Percentiles rank a stretch among this genome's conserved stretches.
Evolutionary conservation across 2,329 filamentous ascomycete species (phyloP).

Genomic region (Ilyonectria sp.): DNA sequence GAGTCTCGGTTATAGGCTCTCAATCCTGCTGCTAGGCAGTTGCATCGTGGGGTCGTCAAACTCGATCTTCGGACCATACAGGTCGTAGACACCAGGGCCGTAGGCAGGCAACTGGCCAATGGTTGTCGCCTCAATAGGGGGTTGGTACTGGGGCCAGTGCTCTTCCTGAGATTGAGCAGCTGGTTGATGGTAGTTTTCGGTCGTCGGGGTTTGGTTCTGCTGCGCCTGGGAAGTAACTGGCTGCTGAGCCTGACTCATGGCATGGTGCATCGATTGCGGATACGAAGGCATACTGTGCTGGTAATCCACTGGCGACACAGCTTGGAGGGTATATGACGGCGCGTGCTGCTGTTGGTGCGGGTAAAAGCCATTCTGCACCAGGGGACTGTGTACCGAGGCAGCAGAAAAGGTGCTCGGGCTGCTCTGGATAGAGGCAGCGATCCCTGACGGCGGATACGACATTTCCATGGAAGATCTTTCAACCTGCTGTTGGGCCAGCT

Average conservation of each 20-base stretch:
- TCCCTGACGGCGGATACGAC: slow-evolving; percentile 63
- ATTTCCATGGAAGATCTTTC: slow-evolving; percentile 65
- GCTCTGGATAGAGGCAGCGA: slow-evolving; percentile 68
- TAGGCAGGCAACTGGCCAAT: slow-evolving; percentile 68
- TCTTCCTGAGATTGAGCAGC: slow-evolving; percentile 61
- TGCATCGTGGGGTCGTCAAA: slow-evolving; percentile 72
- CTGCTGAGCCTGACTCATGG: slow-evolving; percentile 53
- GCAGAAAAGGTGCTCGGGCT: slow-evolving; percentile 73
- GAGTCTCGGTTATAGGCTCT: slow-evolving; percentile 62
- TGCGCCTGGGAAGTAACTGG: slow-evolving; percentile 54
- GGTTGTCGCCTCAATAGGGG: slow-evolving; percentile 70
- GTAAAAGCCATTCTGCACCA: slow-evolving; percentile 70
- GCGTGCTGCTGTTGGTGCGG: slow-evolving; percentile 67
- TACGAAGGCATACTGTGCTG: slow-evolving; percentile 59
- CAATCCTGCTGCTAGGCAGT: slow-evolving; percentile 72
- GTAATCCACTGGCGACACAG: slow-evolving; percentile 64
- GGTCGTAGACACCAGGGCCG: slow-evolving; percentile 65
- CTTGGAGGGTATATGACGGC: slow-evolving; percentile 64
- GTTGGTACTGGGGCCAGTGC: slow-evolving; percentile 72
- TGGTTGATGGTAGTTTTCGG: slow-evolving; percentile 55
- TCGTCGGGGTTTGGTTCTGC: slow-evolving; percentile 40
- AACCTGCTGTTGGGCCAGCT: slow-evolving; percentile 65
- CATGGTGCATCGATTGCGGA: slow-evolving; percentile 59
- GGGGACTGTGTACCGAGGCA: slow-evolving; percentile 67
- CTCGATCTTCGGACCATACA: slow-evolving; percentile 70